These are phyloP conservation scores for Cercophora samala DNA, from an alignment of 495 filamentous ascomycete species.

Conservation along the genomic window DNA sequence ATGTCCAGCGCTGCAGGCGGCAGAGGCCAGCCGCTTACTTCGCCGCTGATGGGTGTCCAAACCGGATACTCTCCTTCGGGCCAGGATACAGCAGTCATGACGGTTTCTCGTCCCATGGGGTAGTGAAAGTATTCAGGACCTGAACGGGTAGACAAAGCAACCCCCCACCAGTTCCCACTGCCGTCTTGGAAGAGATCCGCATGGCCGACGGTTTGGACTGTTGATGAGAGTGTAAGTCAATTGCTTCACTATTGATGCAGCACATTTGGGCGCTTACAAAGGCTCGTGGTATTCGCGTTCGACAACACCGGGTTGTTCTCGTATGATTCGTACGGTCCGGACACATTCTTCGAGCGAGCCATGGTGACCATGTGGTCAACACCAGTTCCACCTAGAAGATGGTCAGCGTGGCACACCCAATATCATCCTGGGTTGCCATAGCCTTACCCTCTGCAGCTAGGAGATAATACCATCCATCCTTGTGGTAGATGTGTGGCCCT, in stretches of 20 bases:
- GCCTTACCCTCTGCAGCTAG: constrained; percentile 55
- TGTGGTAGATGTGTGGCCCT: constrained; percentile 62
- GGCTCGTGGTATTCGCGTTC: constrained; percentile 48
- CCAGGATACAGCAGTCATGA: constrained; percentile 55
- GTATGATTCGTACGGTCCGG: constrained; percentile 55
- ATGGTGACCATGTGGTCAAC: constrained; percentile 54
- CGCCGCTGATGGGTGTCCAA: constrained; percentile 43
- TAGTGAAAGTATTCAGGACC: constrained; percentile 47
- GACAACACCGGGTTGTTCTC: constrained; percentile 54
- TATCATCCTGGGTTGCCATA: background rate
- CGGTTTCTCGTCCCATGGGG: constrained; percentile 60
- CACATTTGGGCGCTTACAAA: constrained; percentile 30
- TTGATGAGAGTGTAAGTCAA: background rate
- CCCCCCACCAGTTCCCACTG: constrained; percentile 50
- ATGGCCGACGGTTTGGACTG: constrained; percentile 53
- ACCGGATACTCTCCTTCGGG: constrained; percentile 38
- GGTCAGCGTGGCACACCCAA: background rate
- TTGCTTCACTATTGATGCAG: background rate
- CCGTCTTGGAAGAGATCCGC: constrained; percentile 52
- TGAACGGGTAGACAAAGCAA: constrained; percentile 47
- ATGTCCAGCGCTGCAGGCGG: constrained; percentile 31
- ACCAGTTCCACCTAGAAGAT: constrained; percentile 47
- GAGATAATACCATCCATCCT: constrained; percentile 62
- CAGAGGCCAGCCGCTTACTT: constrained; percentile 45
- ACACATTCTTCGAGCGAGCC: constrained; percentile 45